These are phyloP conservation scores for Fragaria iinumae DNA, from an alignment of 306 rosid species.

Conservation along the genomic window DNA sequence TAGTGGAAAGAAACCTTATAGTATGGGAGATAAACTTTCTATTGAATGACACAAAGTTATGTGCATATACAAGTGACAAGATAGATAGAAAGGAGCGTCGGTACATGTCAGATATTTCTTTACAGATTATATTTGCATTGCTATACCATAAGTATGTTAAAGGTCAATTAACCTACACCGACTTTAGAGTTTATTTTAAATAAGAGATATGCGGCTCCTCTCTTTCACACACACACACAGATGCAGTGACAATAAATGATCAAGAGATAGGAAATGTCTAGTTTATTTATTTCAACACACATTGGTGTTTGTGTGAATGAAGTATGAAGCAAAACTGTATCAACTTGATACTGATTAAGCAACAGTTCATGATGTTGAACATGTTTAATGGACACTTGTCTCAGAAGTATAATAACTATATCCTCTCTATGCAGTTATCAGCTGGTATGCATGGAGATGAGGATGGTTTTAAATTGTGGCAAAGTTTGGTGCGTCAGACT, in stretches of 20 bases:
- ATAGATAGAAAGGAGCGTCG: not conserved
- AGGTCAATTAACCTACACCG: not conserved
- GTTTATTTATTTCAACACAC: not conserved
- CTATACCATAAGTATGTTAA: not conserved
- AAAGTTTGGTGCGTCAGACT: slow-evolving; percentile 92
- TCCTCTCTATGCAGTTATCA: slow-evolving; percentile 46
- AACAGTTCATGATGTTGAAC: slow-evolving; percentile 15
- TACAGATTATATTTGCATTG: not conserved
- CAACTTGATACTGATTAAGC: slow-evolving; percentile 19
- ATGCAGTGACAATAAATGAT: not conserved
- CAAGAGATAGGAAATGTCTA: not conserved
- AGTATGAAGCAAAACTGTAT: slow-evolving; percentile 4
- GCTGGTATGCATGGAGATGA: slow-evolving; percentile 72
- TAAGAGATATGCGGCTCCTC: not conserved
- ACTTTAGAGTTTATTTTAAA: not conserved
- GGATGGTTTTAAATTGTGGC: slow-evolving; percentile 93
- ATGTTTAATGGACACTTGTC: slow-evolving; percentile 18
- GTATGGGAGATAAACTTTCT: not conserved
- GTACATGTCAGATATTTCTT: not conserved
- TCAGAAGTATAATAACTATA: slow-evolving; percentile 27
- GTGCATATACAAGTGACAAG: not conserved
- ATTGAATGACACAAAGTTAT: not conserved
- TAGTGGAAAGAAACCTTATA: not conserved
- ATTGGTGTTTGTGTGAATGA: not conserved
- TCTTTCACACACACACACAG: too few relatives aligned